Base-by-base conservation (phyloP, 2,329 filamentous ascomycete species). In the Drechmeria coniospora region DNA sequence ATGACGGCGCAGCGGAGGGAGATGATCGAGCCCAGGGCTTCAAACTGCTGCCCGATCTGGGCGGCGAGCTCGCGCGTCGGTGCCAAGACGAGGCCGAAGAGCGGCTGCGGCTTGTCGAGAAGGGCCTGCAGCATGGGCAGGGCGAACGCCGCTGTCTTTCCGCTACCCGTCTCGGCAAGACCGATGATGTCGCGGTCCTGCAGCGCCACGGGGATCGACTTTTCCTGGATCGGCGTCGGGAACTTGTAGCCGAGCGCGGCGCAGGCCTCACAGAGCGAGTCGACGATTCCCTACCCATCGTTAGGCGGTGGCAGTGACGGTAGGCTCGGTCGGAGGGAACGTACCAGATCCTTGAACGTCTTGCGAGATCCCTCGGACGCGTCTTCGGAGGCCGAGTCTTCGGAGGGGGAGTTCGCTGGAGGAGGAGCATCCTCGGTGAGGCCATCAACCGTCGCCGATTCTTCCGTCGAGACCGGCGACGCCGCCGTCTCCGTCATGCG, bases 141-240 rank as follows among this genome's bases (percentile, higher is more conserved):
- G 1, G 83, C 84, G 50, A 95, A 98, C 0, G 90, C 86, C 6
- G 84, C 87, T 0, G 90, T 95, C 61, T 95, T 98, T 55, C 90
- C 90, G 46, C 76, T 84, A 41, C 90, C 90, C 0, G 90, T 98
- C 56, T 98, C 87, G 18, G 90, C 90, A 28, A 95, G 65, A 23
- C 86, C 90, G 41, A 98, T 93, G 19, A 95, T 63, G 51, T 95
- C 90, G 44, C 83, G 72, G 28, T 79, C 75, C 44, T 79, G 56
- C 4, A 94, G 64, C 20, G 86, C 86, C 28, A 67, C 50, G 4
- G 87, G 87, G 41, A 95, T 92, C 0, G 84, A 68, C 50, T 92
- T 70, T 28, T 67, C 66, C 52, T 94, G 90, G 38, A 98, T 95
- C 0, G 86, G 78, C 2, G 87, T 98, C 0, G 90, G 82, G 16